Evolutionary conservation across 441 rosid species (phyloP).

Genomic region (Gossypium laxum): DNA sequence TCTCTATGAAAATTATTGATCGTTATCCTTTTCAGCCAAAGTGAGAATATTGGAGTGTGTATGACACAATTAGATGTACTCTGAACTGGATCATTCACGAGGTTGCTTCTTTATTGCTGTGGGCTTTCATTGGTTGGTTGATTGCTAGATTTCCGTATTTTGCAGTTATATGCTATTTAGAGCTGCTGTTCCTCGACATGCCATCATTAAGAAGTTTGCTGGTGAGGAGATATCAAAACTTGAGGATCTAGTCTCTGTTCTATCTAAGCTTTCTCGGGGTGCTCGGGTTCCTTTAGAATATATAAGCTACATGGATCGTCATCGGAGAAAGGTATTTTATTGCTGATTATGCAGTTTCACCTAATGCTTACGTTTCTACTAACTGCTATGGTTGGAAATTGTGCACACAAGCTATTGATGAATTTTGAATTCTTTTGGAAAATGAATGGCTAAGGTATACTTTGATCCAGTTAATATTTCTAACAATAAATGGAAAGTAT

Average conservation of each 20-base stretch:
- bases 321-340: conserved; percentile 68
- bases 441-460: not conserved
- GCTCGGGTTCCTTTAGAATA: conserved; percentile 90
- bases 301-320: conserved; percentile 73
- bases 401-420: not conserved
- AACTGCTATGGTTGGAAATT: not conserved
- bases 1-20: not conserved
- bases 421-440: not conserved
- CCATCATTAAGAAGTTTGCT: conserved; percentile 86
- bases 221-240: conserved; percentile 67
- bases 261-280: conserved; percentile 68
- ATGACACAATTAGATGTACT: not conserved
- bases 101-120: conserved; percentile 15
- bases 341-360: conserved; percentile 9
- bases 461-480: not conserved
- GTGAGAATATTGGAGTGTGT: not conserved
- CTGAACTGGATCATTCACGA: not conserved
- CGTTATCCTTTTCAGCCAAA: not conserved
- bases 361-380: not conserved
- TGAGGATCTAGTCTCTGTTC: conserved; percentile 57
- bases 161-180: conserved; percentile 87
- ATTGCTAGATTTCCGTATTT: conserved; percentile 16
- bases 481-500: not conserved
- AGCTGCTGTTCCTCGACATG: conserved; percentile 94
- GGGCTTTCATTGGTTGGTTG: conserved; percentile 6